phyloP scores from a whole-genome alignment of 2,329 filamentous ascomycete species.

The Penicillium sp. region DNA sequence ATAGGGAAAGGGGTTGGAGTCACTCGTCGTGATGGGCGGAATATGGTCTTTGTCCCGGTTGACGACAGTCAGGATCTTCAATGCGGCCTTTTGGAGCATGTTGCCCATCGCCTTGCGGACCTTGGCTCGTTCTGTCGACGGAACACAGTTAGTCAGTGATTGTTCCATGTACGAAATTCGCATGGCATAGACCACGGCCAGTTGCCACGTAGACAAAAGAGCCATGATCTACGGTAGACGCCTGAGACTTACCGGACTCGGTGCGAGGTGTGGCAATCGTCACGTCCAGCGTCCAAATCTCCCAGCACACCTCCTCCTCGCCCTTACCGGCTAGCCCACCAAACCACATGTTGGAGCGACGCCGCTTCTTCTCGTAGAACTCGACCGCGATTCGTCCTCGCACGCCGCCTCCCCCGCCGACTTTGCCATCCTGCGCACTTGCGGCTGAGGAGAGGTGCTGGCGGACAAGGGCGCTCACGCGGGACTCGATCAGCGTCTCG shows the following conservation, averaged over 20 bases:
- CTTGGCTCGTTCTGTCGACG: slow-evolving; percentile 74
- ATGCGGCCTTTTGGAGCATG: slow-evolving; percentile 77
- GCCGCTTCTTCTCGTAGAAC: slow-evolving; percentile 89
- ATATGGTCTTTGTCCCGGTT: slow-evolving; percentile 94
- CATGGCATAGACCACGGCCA: too few species aligned
- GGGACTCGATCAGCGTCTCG: slow-evolving; percentile 88
- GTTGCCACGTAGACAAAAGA: too few species aligned
- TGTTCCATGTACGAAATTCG: too few species aligned
- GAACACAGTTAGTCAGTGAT: neutral
- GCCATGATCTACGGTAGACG: too few species aligned
- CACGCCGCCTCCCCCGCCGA: slow-evolving; percentile 48
- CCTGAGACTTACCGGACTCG: slow-evolving; percentile 73
- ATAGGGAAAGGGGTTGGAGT: slow-evolving; percentile 91
- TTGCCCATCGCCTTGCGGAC: slow-evolving; percentile 88
- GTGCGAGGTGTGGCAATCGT: slow-evolving; percentile 87
- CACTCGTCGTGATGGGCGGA: slow-evolving; percentile 88
- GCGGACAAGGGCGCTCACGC: slow-evolving; percentile 73
- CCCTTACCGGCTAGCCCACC: slow-evolving; percentile 54
- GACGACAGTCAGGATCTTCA: slow-evolving; percentile 85
- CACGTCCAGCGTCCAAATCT: slow-evolving; percentile 89
- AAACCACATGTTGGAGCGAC: slow-evolving; percentile 73
- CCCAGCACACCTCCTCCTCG: slow-evolving; percentile 96
- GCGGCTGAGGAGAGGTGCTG: slow-evolving; percentile 65
- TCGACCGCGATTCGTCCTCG: slow-evolving; percentile 79
- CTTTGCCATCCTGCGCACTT: slow-evolving; percentile 45